Percentiles rank a stretch among this genome's conserved stretches.
Evolutionary conservation across 2,329 filamentous ascomycete genomes (phyloP).

Genomic region (Akanthomyces uredinophilus): DNA sequence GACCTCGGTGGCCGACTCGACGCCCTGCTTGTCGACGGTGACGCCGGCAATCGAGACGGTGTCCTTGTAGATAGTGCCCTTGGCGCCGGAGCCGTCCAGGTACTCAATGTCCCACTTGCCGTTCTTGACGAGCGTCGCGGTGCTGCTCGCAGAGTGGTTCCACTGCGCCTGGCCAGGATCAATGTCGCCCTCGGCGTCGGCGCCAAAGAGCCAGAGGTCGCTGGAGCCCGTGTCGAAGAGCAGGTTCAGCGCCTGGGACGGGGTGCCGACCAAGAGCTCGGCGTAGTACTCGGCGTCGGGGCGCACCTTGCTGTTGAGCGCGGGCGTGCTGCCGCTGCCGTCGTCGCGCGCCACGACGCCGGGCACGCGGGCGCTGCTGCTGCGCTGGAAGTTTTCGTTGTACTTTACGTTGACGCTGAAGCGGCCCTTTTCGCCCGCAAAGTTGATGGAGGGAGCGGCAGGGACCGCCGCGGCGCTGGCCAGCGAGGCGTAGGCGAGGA

Average conservation of each 20-base stretch:
- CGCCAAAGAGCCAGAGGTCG: constrained; percentile 35
- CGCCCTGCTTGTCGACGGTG: constrained; percentile 36
- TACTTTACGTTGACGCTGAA: constrained; percentile 11
- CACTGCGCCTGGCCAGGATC: constrained; percentile 34
- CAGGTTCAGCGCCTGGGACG: constrained; percentile 31
- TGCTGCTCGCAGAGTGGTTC: constrained; percentile 33
- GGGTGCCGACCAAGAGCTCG: constrained; percentile 25
- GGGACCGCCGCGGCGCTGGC: neutral
- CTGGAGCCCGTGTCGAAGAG: constrained; percentile 40
- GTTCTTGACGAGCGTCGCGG: constrained; percentile 31
- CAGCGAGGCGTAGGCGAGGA: neutral
- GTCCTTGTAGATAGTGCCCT: constrained; percentile 40
- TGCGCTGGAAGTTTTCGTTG: constrained; percentile 9
- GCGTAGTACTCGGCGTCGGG: constrained; percentile 14
- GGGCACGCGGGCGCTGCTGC: neutral
- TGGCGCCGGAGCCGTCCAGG: constrained; percentile 38
- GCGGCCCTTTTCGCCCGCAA: neutral
- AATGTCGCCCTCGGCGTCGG: constrained; percentile 21
- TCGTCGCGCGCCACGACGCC: neutral
- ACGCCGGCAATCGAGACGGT: constrained; percentile 38
- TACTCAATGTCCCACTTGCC: constrained; percentile 39
- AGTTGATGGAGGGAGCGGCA: neutral
- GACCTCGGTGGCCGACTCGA: constrained; percentile 39
- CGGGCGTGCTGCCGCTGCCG: neutral
- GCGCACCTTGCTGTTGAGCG: neutral